Evolutionary conservation across 208 protist species (phyloP), one percentile per base, ranked within the genome.

Genomic region (Trypanosoma rangeli): DNA sequence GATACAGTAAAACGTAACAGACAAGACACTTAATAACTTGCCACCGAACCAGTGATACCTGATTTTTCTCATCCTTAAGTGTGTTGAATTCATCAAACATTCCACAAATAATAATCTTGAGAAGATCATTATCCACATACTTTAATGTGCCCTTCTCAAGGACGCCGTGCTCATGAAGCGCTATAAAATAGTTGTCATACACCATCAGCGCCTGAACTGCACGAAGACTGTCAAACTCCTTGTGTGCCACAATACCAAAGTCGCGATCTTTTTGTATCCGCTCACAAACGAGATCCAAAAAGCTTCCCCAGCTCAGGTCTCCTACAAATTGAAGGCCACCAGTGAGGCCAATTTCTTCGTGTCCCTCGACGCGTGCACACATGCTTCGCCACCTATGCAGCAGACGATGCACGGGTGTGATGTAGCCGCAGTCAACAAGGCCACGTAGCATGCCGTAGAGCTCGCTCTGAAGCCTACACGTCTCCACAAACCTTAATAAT

Each of bases 1-100:
- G 64, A 62, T 81, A 93, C 13, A 87, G 73, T n/a, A 53, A 62
- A 8, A 75, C 29, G 66, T 90, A 85, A 22, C 87, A 44, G 22
- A 64, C 50, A 33, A 80, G 67, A 54, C 83, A 89, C 48, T 74
- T 73, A n/a, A 90, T 29, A 35, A 82, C 55, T 28, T 75, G 69
- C 29, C 59, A 64, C 39, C 76, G 79, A 61, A 92, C 65, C 15
- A 70, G 65, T 75, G 69, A 68, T 18, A 86, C 44, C 29, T 77
- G 71, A 58, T 78, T 70, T 53, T 77, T 65, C 20, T 68, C 78
- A 26, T 57, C 39, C 35, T 86, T 64, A 10, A 95, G 49, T 10
- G 83, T 82, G 66, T 83, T 79, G 63, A 91, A 93, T 22, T 79
- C 75, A 61, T 92, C 87, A 55, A 95, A 89, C 76, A 91, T 76